Conservation (phyloP, 202 grass and related monocot species). For the Sporobolus alterniflorus region DNA sequence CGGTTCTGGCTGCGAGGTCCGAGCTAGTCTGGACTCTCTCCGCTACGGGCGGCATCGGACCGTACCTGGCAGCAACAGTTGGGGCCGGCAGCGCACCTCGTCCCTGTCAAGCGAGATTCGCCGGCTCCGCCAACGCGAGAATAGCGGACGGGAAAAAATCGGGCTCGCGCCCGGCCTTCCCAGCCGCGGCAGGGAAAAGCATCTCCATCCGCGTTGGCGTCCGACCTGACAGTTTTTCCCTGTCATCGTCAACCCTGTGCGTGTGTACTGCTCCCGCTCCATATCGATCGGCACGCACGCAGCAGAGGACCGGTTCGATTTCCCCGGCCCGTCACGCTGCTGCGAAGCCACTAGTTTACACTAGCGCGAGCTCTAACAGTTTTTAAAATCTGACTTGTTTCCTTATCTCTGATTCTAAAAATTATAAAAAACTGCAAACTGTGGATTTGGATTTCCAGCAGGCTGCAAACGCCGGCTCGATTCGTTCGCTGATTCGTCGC, state of each 20-base stretch:
- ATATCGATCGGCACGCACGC: constrained; percentile 18
- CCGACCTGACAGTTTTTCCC: constrained; percentile 20
- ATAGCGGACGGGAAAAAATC: not conserved
- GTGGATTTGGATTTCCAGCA: too few relatives aligned
- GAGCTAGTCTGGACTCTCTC: constrained; percentile 6
- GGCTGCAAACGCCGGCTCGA: not conserved
- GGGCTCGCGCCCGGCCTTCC: not conserved
- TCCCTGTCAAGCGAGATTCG: not conserved
- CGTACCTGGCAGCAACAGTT: constrained; percentile 18
- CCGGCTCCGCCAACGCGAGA: not conserved
- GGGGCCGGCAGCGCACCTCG: not conserved
- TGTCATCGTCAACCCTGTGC: not conserved
- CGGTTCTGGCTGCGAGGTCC: not conserved
- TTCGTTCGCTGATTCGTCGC: constrained; percentile 2
- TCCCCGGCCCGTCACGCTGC: not conserved
- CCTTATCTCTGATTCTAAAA: too few relatives aligned
- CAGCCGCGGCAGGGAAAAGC: not conserved
- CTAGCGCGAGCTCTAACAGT: too few relatives aligned
- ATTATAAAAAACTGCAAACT: too few relatives aligned
- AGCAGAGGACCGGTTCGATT: constrained; percentile 33
- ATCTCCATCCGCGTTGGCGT: not conserved
- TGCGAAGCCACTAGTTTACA: too few relatives aligned
- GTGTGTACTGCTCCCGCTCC: not conserved
- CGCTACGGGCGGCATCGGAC: not conserved
- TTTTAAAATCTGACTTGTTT: too few relatives aligned